These are phyloP conservation scores for Pseudopithomyces maydicus DNA, from an alignment of 2,329 filamentous ascomycete species.

Conservation along the genomic window DNA sequence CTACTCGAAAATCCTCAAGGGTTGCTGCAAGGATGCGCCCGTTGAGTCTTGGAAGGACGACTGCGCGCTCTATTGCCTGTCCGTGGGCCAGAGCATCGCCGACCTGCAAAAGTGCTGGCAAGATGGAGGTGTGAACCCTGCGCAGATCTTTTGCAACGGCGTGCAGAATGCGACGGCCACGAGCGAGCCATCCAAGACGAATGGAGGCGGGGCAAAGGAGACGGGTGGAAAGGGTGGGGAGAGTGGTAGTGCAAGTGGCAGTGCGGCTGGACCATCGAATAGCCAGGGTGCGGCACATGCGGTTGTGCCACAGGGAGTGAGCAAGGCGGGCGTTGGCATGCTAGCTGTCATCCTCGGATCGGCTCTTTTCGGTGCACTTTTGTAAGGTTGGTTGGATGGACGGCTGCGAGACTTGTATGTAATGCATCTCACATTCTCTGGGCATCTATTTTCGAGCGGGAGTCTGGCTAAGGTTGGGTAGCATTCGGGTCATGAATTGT, in stretches of 20 bases:
- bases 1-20: slow-evolving; percentile 26
- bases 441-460: no score
- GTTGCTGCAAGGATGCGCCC: slow-evolving; percentile 39
- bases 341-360: slow-evolving; percentile 33
- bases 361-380: slow-evolving; percentile 30
- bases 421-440: no score
- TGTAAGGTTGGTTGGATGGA: slow-evolving; percentile 16
- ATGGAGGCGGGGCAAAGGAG: slow-evolving; percentile 13
- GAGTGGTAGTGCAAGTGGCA: slow-evolving; percentile 8
- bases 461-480: no score
- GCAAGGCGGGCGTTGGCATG: slow-evolving; percentile 36
- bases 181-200: slow-evolving; percentile 20
- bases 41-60: slow-evolving; percentile 34
- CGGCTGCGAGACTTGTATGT: background rate
- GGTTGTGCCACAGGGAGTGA: slow-evolving; percentile 23
- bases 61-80: slow-evolving; percentile 39
- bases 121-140: slow-evolving; percentile 27
- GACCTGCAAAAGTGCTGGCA: slow-evolving; percentile 36
- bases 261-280: slow-evolving; percentile 18
- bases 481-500: no score
- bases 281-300: slow-evolving; percentile 20
- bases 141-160: slow-evolving; percentile 30
- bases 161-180: slow-evolving; percentile 35
- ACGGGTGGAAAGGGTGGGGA: background rate
- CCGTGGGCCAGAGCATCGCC: slow-evolving; percentile 28